Base-by-base conservation (phyloP, 2,329 filamentous ascomycete species). In the Paraphaeosphaeria sporulosa region DNA sequence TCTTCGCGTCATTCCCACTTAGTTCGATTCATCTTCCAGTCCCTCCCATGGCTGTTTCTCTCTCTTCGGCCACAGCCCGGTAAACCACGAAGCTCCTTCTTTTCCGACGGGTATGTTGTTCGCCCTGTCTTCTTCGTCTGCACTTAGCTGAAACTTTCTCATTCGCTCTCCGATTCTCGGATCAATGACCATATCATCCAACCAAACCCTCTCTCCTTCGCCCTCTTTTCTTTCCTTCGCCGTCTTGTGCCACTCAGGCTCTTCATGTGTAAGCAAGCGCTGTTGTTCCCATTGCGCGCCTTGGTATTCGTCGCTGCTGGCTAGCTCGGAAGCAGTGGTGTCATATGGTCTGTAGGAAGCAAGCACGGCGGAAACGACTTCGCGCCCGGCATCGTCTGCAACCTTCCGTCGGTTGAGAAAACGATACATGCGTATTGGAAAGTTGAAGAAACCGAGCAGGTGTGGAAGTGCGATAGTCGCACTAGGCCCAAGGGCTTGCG, bases 401-500 rank as follows among this genome's bases (percentile, higher is more conserved):
- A 97, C 84, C 64, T 87, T 81, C 56, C 95, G 90, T 62, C 90
- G 89, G 76, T 90, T 96, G 62, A 99, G 83, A 84, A 94, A 99
- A 65, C 95, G 91, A 73, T 90, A 91, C 62, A 98, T 84, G 61
- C 95, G 90, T 65, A 89, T 90, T 0, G 93, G 91, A 2, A 94
- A 97, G 80, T 95, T 94, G 64, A 91, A 82, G 83, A 99, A 96
- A 61, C 95, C 95, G 32, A 99, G 89, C 60, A 97, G 86, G 76
- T 98, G 94, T 0, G 94, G 94, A 77, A 96, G 91, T 44, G 87
- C 83, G 61, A 99, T 85, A 15, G 90, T 84, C 25, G 86, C 83
- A 6, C 90, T 89, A 46, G 93, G 93, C 40, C 89, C 86, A 71
- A 99, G 87, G 60, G 89, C 86, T 63, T 82, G 73, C 3, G 94